phyloP scores from a whole-genome alignment of 306 rosid genomes.

The Vachellia collinsii region DNA sequence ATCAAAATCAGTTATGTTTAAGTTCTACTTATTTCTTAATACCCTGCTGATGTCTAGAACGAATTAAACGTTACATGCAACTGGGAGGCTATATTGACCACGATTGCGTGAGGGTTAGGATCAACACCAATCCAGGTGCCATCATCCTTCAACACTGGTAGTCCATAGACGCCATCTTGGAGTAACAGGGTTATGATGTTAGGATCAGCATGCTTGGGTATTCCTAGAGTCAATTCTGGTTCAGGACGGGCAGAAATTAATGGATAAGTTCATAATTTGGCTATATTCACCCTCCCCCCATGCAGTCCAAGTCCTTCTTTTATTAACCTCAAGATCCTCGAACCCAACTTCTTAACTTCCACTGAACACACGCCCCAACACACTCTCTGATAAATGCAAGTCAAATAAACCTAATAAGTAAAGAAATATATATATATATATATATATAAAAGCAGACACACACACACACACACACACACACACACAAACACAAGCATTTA shows the following conservation, averaged over 20 bases:
- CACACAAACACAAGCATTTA: not conserved
- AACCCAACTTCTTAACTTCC: not conserved
- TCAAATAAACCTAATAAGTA: not conserved
- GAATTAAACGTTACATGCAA: conserved; percentile 1
- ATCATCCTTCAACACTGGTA: conserved; percentile 43
- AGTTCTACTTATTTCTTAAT: too few species aligned
- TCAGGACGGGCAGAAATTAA: conserved; percentile 44
- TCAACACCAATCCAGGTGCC: conserved; percentile 36
- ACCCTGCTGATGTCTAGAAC: too few species aligned
- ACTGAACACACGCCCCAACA: conserved; percentile 19
- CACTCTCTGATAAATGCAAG: not conserved
- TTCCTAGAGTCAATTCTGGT: conserved; percentile 42
- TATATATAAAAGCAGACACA: too few species aligned
- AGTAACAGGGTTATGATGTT: conserved; percentile 41
- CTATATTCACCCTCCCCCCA: conserved; percentile 27
- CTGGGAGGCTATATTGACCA: conserved; percentile 33
- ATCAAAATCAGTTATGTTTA: too few species aligned
- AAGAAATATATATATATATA: not conserved
- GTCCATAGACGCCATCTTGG: conserved; percentile 37
- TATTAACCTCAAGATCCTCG: conserved; percentile 6
- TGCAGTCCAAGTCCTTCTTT: conserved; percentile 10
- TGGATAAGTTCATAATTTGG: not conserved
- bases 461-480: too few species aligned
- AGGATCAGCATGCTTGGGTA: conserved; percentile 39
- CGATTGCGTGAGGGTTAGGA: conserved; percentile 37